Evolutionary conservation across 2,329 filamentous ascomycete genomes (phyloP).

Genomic region (Coniochaeta hoffmannii): DNA sequence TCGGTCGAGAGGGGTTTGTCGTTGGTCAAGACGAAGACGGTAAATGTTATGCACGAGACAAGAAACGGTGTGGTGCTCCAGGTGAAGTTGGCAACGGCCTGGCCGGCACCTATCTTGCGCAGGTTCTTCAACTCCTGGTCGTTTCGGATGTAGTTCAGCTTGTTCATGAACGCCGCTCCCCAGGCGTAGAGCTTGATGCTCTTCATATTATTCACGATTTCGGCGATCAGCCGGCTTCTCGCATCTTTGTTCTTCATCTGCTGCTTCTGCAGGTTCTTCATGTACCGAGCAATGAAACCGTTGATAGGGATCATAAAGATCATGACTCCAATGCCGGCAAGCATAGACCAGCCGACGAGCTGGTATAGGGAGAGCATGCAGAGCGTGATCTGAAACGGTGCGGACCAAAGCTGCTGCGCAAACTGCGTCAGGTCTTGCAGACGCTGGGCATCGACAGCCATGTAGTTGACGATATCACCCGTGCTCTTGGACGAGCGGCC

Average conservation of each 20-base stretch:
- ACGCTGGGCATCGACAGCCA: slow-evolving; percentile 96
- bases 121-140: slow-evolving; percentile 93
- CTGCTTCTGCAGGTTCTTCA: slow-evolving; percentile 89
- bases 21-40: slow-evolving; percentile 82
- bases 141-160: slow-evolving; percentile 92
- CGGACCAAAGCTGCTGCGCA: slow-evolving; percentile 91
- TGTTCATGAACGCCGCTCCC: slow-evolving; percentile 96
- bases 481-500: slow-evolving; percentile 83
- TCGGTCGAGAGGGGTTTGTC: slow-evolving; percentile 80
- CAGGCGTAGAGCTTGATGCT: slow-evolving; percentile 98
- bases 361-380: slow-evolving; percentile 97
- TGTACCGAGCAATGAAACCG: slow-evolving; percentile 80
- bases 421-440: slow-evolving; percentile 93
- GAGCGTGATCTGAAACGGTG: slow-evolving; percentile 89
- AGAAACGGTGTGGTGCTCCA: slow-evolving; percentile 98
- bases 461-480: slow-evolving; percentile 98
- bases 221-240: slow-evolving; percentile 85
- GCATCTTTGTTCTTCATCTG: slow-evolving; percentile 99
- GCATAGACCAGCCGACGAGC: slow-evolving; percentile 90
- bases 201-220: slow-evolving; percentile 99
- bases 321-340: slow-evolving; percentile 93
- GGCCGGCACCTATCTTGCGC: slow-evolving; percentile 89
- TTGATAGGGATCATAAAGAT: slow-evolving; percentile 96
- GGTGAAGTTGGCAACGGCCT: slow-evolving; percentile 93
- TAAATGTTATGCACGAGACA: slow-evolving; percentile 93